phyloP scores from a whole-genome alignment of 148 eudicot species.

The Hydrangea macrophylla region DNA sequence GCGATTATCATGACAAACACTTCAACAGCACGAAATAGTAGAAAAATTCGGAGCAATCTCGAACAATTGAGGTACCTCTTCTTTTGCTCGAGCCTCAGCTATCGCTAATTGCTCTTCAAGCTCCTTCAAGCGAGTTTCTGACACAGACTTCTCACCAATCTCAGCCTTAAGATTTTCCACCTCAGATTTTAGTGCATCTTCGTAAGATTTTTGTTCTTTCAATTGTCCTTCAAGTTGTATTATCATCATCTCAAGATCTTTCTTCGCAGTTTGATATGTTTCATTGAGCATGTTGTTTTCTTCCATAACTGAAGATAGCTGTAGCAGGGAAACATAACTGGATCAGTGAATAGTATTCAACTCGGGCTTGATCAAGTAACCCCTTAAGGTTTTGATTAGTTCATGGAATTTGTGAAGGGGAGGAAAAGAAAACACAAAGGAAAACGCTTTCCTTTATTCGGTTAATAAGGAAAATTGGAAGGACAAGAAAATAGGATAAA shows the following conservation, averaged over 20 bases:
- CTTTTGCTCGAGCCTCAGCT: constrained; percentile 46
- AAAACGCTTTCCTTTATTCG: no score
- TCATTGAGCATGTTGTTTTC: constrained; percentile 52
- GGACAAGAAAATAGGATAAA: no score
- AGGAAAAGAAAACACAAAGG: no score
- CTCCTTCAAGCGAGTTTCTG: constrained; percentile 46
- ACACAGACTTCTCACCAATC: constrained; percentile 38
- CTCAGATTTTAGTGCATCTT: constrained; percentile 40
- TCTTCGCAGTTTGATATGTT: constrained; percentile 31
- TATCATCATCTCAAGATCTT: constrained; percentile 42
- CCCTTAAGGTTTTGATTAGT: no score
- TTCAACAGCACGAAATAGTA: no score
- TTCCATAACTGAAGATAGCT: constrained; percentile 60
- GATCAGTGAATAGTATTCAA: background rate
- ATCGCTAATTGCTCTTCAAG: constrained; percentile 48
- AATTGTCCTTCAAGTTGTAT: constrained; percentile 56
- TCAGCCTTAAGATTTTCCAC: constrained; percentile 41
- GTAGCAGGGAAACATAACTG: constrained; percentile 10
- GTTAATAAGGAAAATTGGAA: no score
- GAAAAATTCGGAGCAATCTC: background rate
- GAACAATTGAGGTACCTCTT: constrained; percentile 36
- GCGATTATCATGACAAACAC: background rate
- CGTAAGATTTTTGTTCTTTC: constrained; percentile 39
- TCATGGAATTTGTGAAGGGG: no score
- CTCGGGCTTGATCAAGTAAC: no score